Conservation (phyloP, 306 rosid genomes). For the Casuarina cunninghamiana region DNA sequence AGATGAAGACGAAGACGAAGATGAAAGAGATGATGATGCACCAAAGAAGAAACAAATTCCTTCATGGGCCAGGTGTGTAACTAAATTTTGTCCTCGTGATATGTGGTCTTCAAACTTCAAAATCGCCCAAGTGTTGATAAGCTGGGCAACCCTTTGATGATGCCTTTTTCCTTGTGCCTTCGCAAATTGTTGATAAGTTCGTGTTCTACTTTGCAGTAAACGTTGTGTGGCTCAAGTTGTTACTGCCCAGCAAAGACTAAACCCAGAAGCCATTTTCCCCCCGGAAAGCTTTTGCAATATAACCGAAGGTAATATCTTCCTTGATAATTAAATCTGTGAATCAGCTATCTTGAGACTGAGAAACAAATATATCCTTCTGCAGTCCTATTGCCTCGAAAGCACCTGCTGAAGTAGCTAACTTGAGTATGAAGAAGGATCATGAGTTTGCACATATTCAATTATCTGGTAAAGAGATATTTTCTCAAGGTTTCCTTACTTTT, state of each 20-base stretch:
- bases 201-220: slow-evolving; percentile 62
- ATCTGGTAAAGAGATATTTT: slow-evolving; percentile 17
- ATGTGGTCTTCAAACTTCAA: neutral
- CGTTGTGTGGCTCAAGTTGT: slow-evolving; percentile 41
- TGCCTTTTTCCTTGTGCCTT: slow-evolving; percentile 6
- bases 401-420: slow-evolving; percentile 32
- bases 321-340: slow-evolving; percentile 3
- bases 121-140: neutral
- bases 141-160: neutral
- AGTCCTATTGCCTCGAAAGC: slow-evolving; percentile 64
- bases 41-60: slow-evolving; percentile 66
- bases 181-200: slow-evolving; percentile 19
- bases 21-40: slow-evolving; percentile 40
- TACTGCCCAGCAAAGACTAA: slow-evolving; percentile 51
- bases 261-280: slow-evolving; percentile 61
- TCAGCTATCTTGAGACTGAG: slow-evolving; percentile 23
- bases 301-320: slow-evolving; percentile 58
- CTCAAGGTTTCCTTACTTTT: slow-evolving; percentile 7
- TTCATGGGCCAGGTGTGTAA: slow-evolving; percentile 84
- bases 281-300: slow-evolving; percentile 59
- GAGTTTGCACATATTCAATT: slow-evolving; percentile 29
- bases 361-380: slow-evolving; percentile 25
- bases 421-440: slow-evolving; percentile 20
- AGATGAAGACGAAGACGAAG: slow-evolving; percentile 77
- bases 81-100: slow-evolving; percentile 1